Evolutionary conservation across 2,329 filamentous ascomycete species (phyloP).

Genomic region (Colletotrichum siamense): DNA sequence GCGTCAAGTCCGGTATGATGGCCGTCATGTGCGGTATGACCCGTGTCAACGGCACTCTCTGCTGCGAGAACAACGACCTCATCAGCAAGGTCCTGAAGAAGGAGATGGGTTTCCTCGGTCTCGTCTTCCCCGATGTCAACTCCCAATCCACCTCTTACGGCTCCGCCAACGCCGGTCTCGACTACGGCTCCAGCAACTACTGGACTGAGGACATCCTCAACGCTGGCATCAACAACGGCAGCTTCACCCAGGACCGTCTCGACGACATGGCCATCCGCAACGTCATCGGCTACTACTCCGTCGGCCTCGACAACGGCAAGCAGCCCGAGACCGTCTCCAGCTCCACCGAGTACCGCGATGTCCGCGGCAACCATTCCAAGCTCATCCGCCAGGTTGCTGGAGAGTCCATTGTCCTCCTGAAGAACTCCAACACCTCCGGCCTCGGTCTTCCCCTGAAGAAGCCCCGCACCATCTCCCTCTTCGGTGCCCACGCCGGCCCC

Average conservation of each 20-base stretch:
- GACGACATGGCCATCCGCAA: slow-evolving; percentile 68
- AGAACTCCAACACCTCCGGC: slow-evolving; percentile 63
- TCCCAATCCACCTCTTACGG: slow-evolving; percentile 59
- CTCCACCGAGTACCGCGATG: slow-evolving; percentile 44
- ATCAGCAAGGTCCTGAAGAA: not conserved
- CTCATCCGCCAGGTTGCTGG: slow-evolving; percentile 32
- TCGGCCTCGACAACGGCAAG: slow-evolving; percentile 56
- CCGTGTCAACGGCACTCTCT: slow-evolving; percentile 50
- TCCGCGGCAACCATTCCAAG: slow-evolving; percentile 15
- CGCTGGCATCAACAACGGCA: slow-evolving; percentile 59
- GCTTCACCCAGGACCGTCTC: slow-evolving; percentile 58
- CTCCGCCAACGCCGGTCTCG: slow-evolving; percentile 53
- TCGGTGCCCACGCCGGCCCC: not conserved
- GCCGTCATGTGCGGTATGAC: slow-evolving; percentile 62
- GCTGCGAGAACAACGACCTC: not conserved
- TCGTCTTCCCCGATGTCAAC: slow-evolving; percentile 39
- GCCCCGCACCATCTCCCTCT: slow-evolving; percentile 26
- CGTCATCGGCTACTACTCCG: slow-evolving; percentile 56
- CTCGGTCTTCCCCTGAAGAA: slow-evolving; percentile 64
- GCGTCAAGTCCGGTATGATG: slow-evolving; percentile 63
- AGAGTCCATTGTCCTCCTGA: slow-evolving; percentile 72
- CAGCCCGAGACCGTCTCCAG: slow-evolving; percentile 66
- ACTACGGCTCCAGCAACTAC: slow-evolving; percentile 59
- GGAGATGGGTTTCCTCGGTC: slow-evolving; percentile 1
- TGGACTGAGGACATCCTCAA: slow-evolving; percentile 51